Percentiles rank a stretch among this genome's conserved stretches.
These are phyloP conservation scores for Grosmannia huntii DNA, from an alignment of 2,329 filamentous ascomycete genomes.

Conservation along the genomic window DNA sequence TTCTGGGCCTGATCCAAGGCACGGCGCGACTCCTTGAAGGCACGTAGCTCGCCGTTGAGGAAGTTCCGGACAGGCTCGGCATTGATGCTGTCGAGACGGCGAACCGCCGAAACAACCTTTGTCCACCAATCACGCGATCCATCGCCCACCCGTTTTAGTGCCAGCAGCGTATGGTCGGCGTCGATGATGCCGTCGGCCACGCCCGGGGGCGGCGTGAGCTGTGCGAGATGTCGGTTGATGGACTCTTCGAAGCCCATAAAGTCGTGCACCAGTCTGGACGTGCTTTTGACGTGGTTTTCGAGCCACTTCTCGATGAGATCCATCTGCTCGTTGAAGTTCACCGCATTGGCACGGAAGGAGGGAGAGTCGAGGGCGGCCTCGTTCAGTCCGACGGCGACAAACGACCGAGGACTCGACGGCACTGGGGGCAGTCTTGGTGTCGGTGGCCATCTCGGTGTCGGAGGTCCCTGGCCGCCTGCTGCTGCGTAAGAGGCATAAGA, in stretches of 20 bases:
- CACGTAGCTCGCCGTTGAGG: constrained; percentile 63
- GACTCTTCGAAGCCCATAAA: constrained; percentile 65
- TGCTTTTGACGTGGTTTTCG: constrained; percentile 42
- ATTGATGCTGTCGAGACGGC: constrained; percentile 62
- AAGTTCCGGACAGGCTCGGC: constrained; percentile 75
- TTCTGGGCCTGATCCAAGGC: constrained; percentile 70
- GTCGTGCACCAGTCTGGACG: constrained; percentile 43
- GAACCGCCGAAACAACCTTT: constrained; percentile 58
- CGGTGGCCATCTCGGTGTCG: not conserved
- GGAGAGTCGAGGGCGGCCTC: constrained; percentile 95
- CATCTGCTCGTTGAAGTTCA: constrained; percentile 84
- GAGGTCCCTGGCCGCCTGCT: not conserved
- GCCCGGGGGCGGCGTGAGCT: constrained; percentile 59
- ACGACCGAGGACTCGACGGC: constrained; percentile 20
- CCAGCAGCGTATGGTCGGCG: constrained; percentile 86
- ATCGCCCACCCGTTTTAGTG: constrained; percentile 74
- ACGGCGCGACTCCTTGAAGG: constrained; percentile 75
- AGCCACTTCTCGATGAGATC: constrained; percentile 91
- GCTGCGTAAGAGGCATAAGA: not conserved
- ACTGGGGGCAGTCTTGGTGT: not conserved
- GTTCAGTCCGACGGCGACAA: constrained; percentile 69
- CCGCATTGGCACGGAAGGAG: constrained; percentile 76
- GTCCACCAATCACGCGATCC: constrained; percentile 81
- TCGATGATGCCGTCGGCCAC: constrained; percentile 74
- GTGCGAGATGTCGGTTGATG: constrained; percentile 63